A percentile compares a stretch with the other conserved stretches of the same genome.
Evolutionary conservation across 768 basidiomycete species (phyloP).

Genomic region (Trametes coccinea): DNA sequence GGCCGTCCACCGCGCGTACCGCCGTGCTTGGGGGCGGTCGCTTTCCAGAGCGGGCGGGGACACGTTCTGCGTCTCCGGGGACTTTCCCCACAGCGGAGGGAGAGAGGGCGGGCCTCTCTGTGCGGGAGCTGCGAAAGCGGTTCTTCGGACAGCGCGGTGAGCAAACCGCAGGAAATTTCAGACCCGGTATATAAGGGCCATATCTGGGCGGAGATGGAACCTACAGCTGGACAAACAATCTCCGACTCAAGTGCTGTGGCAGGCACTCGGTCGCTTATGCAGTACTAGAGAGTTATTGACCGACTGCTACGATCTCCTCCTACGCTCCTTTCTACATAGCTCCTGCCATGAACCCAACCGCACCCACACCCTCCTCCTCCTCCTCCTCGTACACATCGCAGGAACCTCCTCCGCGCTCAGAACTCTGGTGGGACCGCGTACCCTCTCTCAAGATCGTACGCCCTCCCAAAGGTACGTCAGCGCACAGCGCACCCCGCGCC

Average conservation of each 20-base stretch:
- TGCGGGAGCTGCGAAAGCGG: constrained; percentile 84
- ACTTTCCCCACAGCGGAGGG: constrained; percentile 86
- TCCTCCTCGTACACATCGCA: constrained; percentile 6
- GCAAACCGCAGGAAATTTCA: neutral
- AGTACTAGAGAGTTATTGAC: neutral
- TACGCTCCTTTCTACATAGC: neutral
- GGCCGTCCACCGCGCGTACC: constrained; percentile 52
- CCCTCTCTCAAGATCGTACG: constrained; percentile 29
- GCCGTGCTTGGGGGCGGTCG: constrained; percentile 73
- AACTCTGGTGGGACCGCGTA: constrained; percentile 24
- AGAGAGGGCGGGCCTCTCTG: constrained; percentile 53
- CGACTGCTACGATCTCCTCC: neutral
- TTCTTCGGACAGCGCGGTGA: constrained; percentile 50
- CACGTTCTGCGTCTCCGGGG: constrained; percentile 81
- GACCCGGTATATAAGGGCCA: neutral
- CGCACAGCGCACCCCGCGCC: neutral
- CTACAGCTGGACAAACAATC: neutral
- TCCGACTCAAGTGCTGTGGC: neutral
- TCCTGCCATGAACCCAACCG: neutral
- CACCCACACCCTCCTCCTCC: constrained; percentile 4
- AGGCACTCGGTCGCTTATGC: neutral
- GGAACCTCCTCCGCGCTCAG: constrained; percentile 12
- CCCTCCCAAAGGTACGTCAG: constrained; percentile 25
- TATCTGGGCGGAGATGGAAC: constrained; percentile 1
- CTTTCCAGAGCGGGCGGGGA: constrained; percentile 64